Evolutionary conservation across 768 basidiomycete species (phyloP), one percentile per base, ranked within the genome.

Genomic region (Dendrothele bispora): DNA sequence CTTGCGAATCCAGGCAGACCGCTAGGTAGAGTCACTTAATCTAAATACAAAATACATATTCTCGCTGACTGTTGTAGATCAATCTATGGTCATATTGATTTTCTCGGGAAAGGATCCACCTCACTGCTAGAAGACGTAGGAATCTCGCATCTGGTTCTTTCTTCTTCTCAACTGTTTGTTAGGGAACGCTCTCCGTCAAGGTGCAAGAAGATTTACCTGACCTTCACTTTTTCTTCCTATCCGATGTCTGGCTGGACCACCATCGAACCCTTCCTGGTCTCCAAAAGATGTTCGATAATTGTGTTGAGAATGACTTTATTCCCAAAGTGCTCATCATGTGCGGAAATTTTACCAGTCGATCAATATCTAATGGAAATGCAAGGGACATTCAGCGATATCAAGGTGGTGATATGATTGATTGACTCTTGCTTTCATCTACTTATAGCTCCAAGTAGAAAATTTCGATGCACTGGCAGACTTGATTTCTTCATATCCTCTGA

Each of bases 81-180:
- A 32, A 86, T 98, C 55, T 97, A 91, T 61, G 97, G 95, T 0
- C 97, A 98, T 61, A 85, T 98, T 25, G 97, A 99, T 64, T 97
- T 98, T 60, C 78, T 98, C 10, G 97, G 97, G n/a, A 84, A 88
- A 57, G 97, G 97, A 2, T 83, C 91, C 3, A 88, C 94, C 2
- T 92, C 95, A 2, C 66, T 93, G 18, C 69, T 88, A 5, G 95
- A 98, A 71, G 97, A 98, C 64, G 95, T 95, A 58, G 45, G 83
- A 65, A 4, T 32, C 37, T 39, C 11, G 41, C 38, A 29, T 14
- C 41, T 38, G 2, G 27, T 27, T 38, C 28, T 40, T 4, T 10
- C 47, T 22, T 14, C 48, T 18, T 36, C 51, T 35, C 56, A 42
- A 25, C 34, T n/a, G 48, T 43, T 41, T 36, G 30, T 18, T 54